Evolutionary conservation across 2,329 filamentous ascomycete genomes (phyloP), one percentile per base, ranked within the genome.

Genomic region (Diplodia seriata): DNA sequence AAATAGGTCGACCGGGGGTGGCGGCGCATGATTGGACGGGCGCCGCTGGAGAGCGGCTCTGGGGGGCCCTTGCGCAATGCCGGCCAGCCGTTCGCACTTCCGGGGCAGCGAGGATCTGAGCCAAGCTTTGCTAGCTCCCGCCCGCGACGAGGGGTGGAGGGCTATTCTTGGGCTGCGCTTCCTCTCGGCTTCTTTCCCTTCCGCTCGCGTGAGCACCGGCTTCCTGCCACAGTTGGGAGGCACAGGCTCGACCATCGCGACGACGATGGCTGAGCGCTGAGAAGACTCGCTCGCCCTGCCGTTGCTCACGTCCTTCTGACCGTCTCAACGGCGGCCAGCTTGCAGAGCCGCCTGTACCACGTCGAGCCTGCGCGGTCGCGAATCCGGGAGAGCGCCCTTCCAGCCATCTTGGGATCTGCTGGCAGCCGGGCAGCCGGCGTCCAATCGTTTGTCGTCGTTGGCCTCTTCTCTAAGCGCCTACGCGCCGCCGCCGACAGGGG

Each of bases 81-180:
- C 31, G 26, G 26, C 26, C 26, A 26, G 26, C 26, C 26, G 26
- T 62, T 43, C 40, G 40, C 40, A 23, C 36, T 59, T 59, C 33
- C 18, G 55, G n/a, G 31, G 29, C 18, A 8, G 14, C 31, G 15
- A 23, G 33, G 57, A 62, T 62, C 57, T 49, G 57, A 50, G 57
- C 57, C 57, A 62, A 62, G 57, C 57, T 62, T 62, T 62, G 40
- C 57, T 62, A 62, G 57, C 29, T 62, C 57, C 57, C 57, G 57
- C 57, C 33, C 23, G n/a, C 23, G 20, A 18, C 9, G 57, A 33
- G 31, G 23, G 56, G 40, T 62, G 50, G 57, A 33, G 18, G 23
- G 56, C 57, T 62, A 62, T 62, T 62, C 57, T 62, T 62, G 57
- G 56, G 55, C 36, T 23, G 18, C 33, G n/a, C 33, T 11, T 7